Evolutionary conservation across 2,329 filamentous ascomycete species (phyloP).

Genomic region (Sporothrix brunneoviolacea): DNA sequence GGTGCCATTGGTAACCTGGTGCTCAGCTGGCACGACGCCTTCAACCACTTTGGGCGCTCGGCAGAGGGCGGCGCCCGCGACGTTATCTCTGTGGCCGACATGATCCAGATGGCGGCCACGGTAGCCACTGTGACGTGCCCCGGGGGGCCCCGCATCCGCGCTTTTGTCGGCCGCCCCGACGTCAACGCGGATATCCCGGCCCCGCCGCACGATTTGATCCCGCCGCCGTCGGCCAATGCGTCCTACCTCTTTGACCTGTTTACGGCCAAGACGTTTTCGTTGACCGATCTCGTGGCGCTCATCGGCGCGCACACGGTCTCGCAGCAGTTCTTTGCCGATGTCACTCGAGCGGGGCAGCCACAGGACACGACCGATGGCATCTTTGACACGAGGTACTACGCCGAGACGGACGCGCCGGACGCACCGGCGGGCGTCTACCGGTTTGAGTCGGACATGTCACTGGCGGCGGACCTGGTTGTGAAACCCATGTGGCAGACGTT

Average conservation of each 20-base stretch:
- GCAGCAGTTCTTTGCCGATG: conserved; percentile 40
- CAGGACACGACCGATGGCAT: conserved; percentile 43
- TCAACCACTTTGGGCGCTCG: conserved; percentile 25
- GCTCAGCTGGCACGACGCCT: conserved; percentile 28
- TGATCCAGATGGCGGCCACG: conserved; percentile 44
- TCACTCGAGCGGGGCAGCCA: conserved; percentile 28
- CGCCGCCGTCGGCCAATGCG: conserved; percentile 32
- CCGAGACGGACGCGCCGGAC: conserved; percentile 28
- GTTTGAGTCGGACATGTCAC: conserved; percentile 35
- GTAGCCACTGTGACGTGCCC: conserved; percentile 45
- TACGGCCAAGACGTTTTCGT: conserved; percentile 41
- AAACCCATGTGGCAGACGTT: conserved; percentile 32
- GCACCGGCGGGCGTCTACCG: conserved; percentile 28
- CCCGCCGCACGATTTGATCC: conserved; percentile 38
- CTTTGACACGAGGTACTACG: conserved; percentile 46
- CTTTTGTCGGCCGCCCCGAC: conserved; percentile 44
- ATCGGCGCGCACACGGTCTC: conserved; percentile 47
- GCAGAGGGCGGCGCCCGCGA: neutral
- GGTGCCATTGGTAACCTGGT: conserved; percentile 33
- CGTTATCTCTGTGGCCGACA: conserved; percentile 44
- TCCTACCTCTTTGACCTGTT: conserved; percentile 40
- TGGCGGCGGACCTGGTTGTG: conserved; percentile 32
- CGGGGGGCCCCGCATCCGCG: conserved; percentile 42
- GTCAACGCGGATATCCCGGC: conserved; percentile 26
- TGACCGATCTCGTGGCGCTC: conserved; percentile 45